These are phyloP conservation scores for Apiospora kogelbergensis DNA, from an alignment of 2,329 filamentous ascomycete genomes.

Conservation along the genomic window DNA sequence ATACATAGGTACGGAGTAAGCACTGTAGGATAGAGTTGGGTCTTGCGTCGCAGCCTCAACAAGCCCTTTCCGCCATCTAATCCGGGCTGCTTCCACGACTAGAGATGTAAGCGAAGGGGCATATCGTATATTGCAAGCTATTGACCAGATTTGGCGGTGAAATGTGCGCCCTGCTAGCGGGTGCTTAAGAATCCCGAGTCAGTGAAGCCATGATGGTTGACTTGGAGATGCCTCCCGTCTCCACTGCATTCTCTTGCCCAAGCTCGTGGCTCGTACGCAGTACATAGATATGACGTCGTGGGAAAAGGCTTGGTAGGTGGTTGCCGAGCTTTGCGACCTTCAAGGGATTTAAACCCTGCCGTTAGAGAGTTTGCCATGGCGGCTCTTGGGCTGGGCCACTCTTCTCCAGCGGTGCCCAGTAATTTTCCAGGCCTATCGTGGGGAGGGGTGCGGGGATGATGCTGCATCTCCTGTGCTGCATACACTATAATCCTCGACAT, in stretches of 20 bases:
- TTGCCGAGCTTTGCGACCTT: not conserved
- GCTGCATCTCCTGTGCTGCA: not conserved
- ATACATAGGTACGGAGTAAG: no score
- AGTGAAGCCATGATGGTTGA: not conserved
- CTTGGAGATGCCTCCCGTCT: not conserved
- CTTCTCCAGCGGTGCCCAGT: not conserved
- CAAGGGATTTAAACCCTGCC: not conserved
- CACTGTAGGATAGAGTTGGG: not conserved
- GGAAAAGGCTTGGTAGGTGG: not conserved
- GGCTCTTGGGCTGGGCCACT: slow-evolving; percentile 3
- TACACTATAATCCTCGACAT: not conserved
- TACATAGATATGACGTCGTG: not conserved
- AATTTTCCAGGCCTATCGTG: not conserved
- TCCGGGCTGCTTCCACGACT: not conserved
- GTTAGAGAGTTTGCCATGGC: not conserved
- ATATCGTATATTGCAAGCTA: not conserved
- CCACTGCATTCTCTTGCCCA: not conserved
- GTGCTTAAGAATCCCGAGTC: not conserved
- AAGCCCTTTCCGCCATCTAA: not conserved
- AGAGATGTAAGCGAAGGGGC: not conserved
- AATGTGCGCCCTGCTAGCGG: not conserved
- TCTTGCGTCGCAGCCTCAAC: not conserved
- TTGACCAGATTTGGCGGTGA: not conserved
- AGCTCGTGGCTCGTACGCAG: not conserved
- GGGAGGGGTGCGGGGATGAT: slow-evolving; percentile 1